These are phyloP conservation scores for Gryganskiella cystojenkinii DNA, from an alignment of 192 early-diverging fungal genomes.

Conservation along the genomic window DNA sequence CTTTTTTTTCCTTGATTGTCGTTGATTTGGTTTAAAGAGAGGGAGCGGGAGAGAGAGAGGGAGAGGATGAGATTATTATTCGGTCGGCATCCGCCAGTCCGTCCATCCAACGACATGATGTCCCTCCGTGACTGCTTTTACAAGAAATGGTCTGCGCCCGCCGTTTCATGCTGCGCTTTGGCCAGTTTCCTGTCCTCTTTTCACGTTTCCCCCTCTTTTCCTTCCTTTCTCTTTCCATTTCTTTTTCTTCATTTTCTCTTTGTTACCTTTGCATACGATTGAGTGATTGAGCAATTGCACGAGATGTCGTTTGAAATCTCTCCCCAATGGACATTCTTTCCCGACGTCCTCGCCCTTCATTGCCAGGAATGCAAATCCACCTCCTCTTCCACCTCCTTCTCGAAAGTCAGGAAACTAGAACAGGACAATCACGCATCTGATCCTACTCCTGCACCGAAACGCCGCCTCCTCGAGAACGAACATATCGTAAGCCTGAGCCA, in stretches of 20 bases:
- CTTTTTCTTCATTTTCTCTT: neutral
- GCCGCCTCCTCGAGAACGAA: slow-evolving; percentile 12
- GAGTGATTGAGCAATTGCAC: too few species aligned
- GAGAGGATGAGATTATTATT: too few species aligned
- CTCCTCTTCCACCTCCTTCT: neutral
- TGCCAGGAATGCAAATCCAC: slow-evolving; percentile 1
- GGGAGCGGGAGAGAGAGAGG: too few species aligned
- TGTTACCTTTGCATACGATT: too few species aligned
- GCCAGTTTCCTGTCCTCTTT: neutral
- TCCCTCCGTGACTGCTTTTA: too few species aligned
- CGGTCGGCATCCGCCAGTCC: too few species aligned
- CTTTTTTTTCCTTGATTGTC: too few species aligned
- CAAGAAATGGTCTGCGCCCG: too few species aligned
- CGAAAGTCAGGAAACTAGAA: slow-evolving; percentile 1
- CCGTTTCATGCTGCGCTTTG: neutral
- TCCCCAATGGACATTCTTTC: slow-evolving; percentile 14
- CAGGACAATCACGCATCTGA: neutral
- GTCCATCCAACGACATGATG: too few species aligned
- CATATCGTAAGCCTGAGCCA: neutral
- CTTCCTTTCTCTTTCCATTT: neutral
- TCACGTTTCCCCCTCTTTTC: neutral
- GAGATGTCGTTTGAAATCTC: too few species aligned
- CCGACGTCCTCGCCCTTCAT: slow-evolving; percentile 1
- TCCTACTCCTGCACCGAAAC: neutral
- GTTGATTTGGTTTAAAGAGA: too few species aligned